Evolutionary conservation across 148 eudicot genomes (phyloP).

Genomic region (Nepenthes mirabilis): DNA sequence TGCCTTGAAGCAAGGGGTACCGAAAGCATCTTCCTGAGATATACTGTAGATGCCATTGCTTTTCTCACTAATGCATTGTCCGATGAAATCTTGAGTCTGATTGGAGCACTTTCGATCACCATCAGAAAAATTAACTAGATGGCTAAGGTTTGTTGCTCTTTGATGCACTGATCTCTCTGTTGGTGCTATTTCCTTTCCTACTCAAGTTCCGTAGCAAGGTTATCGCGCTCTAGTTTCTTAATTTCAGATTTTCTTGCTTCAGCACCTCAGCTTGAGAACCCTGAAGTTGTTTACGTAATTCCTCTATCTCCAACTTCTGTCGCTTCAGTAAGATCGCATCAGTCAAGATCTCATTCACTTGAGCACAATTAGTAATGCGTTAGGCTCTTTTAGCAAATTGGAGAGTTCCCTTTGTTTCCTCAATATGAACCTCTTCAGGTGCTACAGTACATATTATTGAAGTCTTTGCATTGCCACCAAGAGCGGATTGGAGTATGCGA

Average conservation of each 20-base stretch:
- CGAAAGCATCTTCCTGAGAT: constrained; percentile 49
- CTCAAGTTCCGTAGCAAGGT: constrained; percentile 81
- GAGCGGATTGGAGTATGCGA: constrained; percentile 95
- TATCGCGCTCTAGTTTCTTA: constrained; percentile 75
- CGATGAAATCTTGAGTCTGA: constrained; percentile 14
- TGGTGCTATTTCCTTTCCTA: constrained; percentile 81
- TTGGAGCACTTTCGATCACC: constrained; percentile 25
- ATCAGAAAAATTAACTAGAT: constrained; percentile 25
- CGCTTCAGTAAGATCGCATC: constrained; percentile 93
- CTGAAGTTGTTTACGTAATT: constrained; percentile 74
- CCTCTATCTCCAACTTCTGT: constrained; percentile 88
- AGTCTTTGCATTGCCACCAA: constrained; percentile 99
- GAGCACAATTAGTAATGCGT: constrained; percentile 85
- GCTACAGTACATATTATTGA: constrained; percentile 94
- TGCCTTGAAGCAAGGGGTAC: constrained; percentile 64
- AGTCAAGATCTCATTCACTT: constrained; percentile 95
- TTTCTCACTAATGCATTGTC: constrained; percentile 22
- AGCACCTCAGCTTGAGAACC: constrained; percentile 81
- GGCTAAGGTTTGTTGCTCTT: constrained; percentile 62
- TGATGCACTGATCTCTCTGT: constrained; percentile 58
- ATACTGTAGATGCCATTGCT: constrained; percentile 24
- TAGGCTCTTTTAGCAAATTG: constrained; percentile 98
- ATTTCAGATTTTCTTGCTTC: constrained; percentile 78
- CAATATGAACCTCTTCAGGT: constrained; percentile 95
- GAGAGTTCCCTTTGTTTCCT: constrained; percentile 97